Base-by-base conservation (phyloP, 1,139 yeast genomes). In the Hyphopichia burtonii region DNA sequence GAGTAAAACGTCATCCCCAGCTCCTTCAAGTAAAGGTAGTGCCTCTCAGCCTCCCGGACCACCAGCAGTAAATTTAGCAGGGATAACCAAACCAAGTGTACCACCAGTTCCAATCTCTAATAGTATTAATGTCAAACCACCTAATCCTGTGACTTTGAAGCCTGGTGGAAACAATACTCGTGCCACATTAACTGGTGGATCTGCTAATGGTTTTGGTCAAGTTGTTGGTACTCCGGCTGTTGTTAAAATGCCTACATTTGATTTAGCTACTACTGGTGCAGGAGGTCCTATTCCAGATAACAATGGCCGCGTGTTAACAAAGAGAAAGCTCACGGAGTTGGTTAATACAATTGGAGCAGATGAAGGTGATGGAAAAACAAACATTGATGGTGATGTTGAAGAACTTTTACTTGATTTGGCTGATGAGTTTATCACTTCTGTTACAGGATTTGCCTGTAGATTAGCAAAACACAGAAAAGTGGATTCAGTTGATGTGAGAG, bases 371-470 rank as follows among this genome's bases (percentile, higher is more conserved):
- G 90, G 95, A 3, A 93, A 88, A 54, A 86, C 95, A 8, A 78
- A 79, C n/a, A 85, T 93, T 43, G 98, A 91, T 59, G 97, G 97
- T 25, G 97, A 93, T 62, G 98, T 91, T 14, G 98, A 93, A 61
- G 97, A 91, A 52, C 67, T 91, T 34, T 68, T 93, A 39, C 72
- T 94, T 39, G 99, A 94, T 61, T 71, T 93, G 45, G 98, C 99
- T 0, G 99, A 94, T 60, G 99, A 94, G 58, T 93, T 93, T 61
- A 94, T 93, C 12, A 80, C 87, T 14, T 83, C 87, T 39, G 96
- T 94, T 2, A 89, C 97, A 0, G 77, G 89, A 3, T 93, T 93
- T 69, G 96, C 97, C 0, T 93, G 99, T 61, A 80, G 94, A 43
- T 71, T 93, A 53, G 99, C 99, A 15, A 93, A 93, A 60, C 97